Evolutionary conservation across 306 rosid species (phyloP), one percentile per base, ranked within the genome.

Genomic region (Albizia julibrissin): DNA sequence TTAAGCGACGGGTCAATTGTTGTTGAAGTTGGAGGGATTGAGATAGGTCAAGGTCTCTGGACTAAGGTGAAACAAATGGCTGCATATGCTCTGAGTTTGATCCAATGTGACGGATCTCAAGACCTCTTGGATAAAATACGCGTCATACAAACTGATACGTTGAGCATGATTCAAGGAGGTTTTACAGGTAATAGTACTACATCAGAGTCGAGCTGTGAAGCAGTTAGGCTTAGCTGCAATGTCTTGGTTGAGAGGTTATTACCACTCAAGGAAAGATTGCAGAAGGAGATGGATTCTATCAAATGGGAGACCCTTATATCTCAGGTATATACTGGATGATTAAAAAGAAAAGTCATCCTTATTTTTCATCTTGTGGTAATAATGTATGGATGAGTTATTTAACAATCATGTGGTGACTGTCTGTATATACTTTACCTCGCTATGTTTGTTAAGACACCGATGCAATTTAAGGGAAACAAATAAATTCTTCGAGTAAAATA

Each of bases 11-110:
- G 93, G 15, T 90, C 98, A 22, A 71, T 95, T 66, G 89, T 80
- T 71, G 94, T 88, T 86, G 98, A 95, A 86, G 97, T 93, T 74
- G 98, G 98, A 70, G 99, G 98, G 19, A 90, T 90, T 65, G 97
- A 95, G 82, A 13, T 95, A n/a, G 99, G 99, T 44, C 99, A 95
- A 84, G 98, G 98, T 89, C 91, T 95, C 1, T 95, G 98, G 98
- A 95, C 97, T 24, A 95, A 95, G 90, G 99, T 86, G 9, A 93
- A 91, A 77, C 98, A 95, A 87, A 89, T 87, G 94, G 87, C 90
- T 69, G 97, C 98, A 56, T 95, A 75, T 85, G 88, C 87, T 74
- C 97, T 95, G 33, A 69, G 89, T 69, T 76, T 80, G 64, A 82
- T 93, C 79, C 84, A 85, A 61, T 91, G 95, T 74, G 83, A 86